Conservation (phyloP, 164 flowering plant species). For the Kalanchoe fedtschenkoi region DNA sequence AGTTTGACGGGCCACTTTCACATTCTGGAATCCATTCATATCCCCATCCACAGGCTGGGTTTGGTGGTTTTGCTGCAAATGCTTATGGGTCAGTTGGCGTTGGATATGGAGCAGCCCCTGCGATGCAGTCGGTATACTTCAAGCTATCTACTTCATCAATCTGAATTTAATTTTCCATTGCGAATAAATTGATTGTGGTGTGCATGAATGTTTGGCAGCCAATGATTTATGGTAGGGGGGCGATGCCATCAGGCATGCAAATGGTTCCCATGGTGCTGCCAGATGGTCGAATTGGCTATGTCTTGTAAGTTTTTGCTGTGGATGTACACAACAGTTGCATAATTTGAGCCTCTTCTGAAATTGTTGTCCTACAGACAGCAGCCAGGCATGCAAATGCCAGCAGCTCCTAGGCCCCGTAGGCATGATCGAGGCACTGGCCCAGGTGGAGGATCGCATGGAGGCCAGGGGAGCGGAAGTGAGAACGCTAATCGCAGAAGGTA, state of each 20-base stretch:
- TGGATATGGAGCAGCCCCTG: slow-evolving; percentile 54
- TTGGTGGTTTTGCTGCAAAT: slow-evolving; percentile 42
- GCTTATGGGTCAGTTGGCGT: slow-evolving; percentile 53
- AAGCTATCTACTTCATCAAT: neutral
- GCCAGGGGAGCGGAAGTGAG: slow-evolving; percentile 16
- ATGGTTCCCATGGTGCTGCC: slow-evolving; percentile 91
- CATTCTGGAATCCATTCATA: slow-evolving; percentile 42
- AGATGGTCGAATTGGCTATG: slow-evolving; percentile 84
- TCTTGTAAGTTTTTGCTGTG: slow-evolving; percentile 41
- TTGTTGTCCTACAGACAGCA: slow-evolving; percentile 29
- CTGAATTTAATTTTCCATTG: neutral
- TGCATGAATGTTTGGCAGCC: slow-evolving; percentile 33
- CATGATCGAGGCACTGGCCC: slow-evolving; percentile 14
- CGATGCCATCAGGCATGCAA: slow-evolving; percentile 66
- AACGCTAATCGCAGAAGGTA: too few relatives aligned
- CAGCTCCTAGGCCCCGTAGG: slow-evolving; percentile 18
- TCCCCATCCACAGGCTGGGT: slow-evolving; percentile 55
- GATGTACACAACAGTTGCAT: neutral
- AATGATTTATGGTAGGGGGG: slow-evolving; percentile 65
- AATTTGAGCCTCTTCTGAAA: neutral
- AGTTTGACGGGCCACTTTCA: slow-evolving; percentile 30
- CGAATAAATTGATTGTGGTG: neutral
- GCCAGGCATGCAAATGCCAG: slow-evolving; percentile 24
- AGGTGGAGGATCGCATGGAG: slow-evolving; percentile 13
- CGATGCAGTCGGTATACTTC: slow-evolving; percentile 36